Percentiles rank a stretch among this genome's conserved stretches.
These are phyloP conservation scores for Betula pendula DNA, from an alignment of 306 rosid species.

Conservation along the genomic window DNA sequence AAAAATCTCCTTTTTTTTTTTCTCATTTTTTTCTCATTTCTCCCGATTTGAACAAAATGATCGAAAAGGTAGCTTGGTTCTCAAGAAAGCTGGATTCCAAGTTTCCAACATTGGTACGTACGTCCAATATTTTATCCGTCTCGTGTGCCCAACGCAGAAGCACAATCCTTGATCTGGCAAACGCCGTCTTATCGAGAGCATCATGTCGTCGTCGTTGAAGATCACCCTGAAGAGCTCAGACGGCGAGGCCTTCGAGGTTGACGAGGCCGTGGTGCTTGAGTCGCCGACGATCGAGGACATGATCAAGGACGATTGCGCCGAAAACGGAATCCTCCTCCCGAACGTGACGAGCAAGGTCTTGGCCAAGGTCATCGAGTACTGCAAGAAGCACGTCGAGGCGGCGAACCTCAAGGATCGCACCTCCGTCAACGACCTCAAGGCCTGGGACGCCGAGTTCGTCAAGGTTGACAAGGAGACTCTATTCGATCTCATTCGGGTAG, in stretches of 20 bases:
- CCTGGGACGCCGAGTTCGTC: constrained; percentile 71
- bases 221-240: constrained; percentile 74
- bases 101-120: too few species aligned
- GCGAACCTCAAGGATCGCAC: constrained; percentile 40
- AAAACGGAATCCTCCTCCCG: constrained; percentile 65
- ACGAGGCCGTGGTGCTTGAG: constrained; percentile 67
- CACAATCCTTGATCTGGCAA: neutral
- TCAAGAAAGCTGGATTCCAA: too few species aligned
- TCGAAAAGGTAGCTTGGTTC: neutral
- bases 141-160: too few species aligned
- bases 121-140: too few species aligned
- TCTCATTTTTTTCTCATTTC: too few species aligned
- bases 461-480: constrained; percentile 76
- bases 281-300: constrained; percentile 78
- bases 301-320: constrained; percentile 74
- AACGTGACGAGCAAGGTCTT: constrained; percentile 75
- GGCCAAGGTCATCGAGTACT: constrained; percentile 79
- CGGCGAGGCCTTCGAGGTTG: constrained; percentile 67
- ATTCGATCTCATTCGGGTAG: constrained; percentile 72
- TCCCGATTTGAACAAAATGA: too few species aligned
- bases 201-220: constrained; percentile 45
- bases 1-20: too few species aligned
- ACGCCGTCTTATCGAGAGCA: constrained; percentile 15
- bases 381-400: constrained; percentile 65
- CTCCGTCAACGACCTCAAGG: constrained; percentile 54